Base-by-base conservation (phyloP, 164 flowering plant species). In the Malania oleifera region DNA sequence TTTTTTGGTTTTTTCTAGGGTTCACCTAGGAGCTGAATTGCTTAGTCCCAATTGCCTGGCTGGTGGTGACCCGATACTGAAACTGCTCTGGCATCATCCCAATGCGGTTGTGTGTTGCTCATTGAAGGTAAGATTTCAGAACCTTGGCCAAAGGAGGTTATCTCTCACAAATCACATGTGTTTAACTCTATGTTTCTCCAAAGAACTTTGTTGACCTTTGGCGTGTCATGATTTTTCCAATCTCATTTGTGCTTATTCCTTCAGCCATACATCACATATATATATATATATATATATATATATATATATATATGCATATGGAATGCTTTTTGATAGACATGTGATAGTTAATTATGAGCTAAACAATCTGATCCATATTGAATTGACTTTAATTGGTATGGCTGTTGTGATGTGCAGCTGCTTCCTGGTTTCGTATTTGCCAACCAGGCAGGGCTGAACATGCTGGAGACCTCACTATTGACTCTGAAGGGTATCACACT, bases 371-470 rank as follows among this genome's bases (percentile, higher is more conserved):
- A n/a, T n/a, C n/a, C n/a, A n/a, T n/a, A n/a, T n/a, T n/a, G n/a
- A n/a, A n/a, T n/a, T n/a, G n/a, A n/a, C n/a, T n/a, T n/a, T n/a
- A n/a, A n/a, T n/a, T n/a, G n/a, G n/a, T n/a, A n/a, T n/a, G n/a
- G n/a, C n/a, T n/a, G n/a, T 27, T 27, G 15, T 46, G 25, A 18
- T 59, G 7, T 64, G 71, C 90, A 86, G 96, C 78, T 84, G 8
- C 44, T 82, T 54, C 93, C 91, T 23, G 84, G 80, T 46, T 84
- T 89, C 62, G 82, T 82, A 59, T 89, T 86, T 65, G 85, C 92
- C n/a, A 89, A 89, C 65, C 92, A 89, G 57, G 87, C 89, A 26
- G 92, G 96, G 28, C 85, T 89, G 26, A 87, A 89, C 72, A 89
- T 89, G 96, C 83, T 89, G 2, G 96, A 89, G 73, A 86, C 92